Base-by-base conservation (phyloP, 1,139 yeast genomes). In the Lodderomyces margitis region DNA sequence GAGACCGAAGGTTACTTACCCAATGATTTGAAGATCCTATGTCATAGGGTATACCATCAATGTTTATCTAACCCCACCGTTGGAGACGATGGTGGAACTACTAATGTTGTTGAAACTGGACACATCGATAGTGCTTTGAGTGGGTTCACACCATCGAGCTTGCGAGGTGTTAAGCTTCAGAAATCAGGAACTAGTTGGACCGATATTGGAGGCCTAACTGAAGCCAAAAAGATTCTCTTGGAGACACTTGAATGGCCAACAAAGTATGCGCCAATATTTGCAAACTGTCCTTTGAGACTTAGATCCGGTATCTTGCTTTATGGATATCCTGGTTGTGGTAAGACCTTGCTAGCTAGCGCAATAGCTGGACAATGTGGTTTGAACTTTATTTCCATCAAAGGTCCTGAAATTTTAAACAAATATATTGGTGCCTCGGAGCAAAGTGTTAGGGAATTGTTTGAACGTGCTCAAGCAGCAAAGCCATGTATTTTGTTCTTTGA, bases 191-290 rank as follows among this genome's bases (percentile, higher is more conserved):
- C 83, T 1, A 75, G 76, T 34, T 92, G 98, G 98, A 55, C 72
- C 2, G 96, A 89, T 51, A 88, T 92, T 52, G 98, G 98, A 7
- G 98, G 97, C 0, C 67, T 92, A 38, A 66, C 65, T 21, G 86
- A 81, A 15, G 95, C 95, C 2, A 92, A 91, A 55, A 71, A 75
- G 9, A 70, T 87, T 0, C 64, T 92, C 19, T 62, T 89, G 38
- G 98, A 92, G 58, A 92, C 98, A 0, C 64, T 92, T 31, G 98
- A 92, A 58, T 91, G 98, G 98, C 98, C 98, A 2, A 88, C 96
- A 0, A 86, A 83, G 55, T 92, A 91, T 57, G 95, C 96, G 0
- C 97, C 98, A 3, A 87, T 92, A 21, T 92, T 92, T 61, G 83
- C 86, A 15, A 81, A 80, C 50, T 87, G 96, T 56, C 96, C 98